Percentiles rank a stretch among this genome's conserved stretches.
Evolutionary conservation across 306 rosid genomes (phyloP).

Genomic region (Lotus japonicus): DNA sequence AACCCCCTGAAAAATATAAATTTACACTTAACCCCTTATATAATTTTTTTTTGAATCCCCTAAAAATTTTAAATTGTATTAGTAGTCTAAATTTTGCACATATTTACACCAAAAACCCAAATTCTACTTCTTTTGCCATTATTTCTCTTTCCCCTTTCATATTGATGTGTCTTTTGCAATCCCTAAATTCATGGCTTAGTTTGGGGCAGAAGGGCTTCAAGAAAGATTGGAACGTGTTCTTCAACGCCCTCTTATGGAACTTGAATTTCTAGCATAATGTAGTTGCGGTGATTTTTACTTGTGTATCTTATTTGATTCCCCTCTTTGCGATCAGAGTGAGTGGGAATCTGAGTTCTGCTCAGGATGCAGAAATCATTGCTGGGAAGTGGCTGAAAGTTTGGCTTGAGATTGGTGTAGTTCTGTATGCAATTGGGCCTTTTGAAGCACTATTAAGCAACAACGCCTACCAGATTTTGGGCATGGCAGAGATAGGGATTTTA

Average conservation of each 20-base stretch:
- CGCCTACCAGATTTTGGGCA: conserved; percentile 56
- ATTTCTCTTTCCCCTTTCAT: conserved; percentile 23
- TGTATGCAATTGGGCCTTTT: conserved; percentile 48
- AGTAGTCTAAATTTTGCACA: too few relatives aligned
- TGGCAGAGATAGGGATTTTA: conserved; percentile 56
- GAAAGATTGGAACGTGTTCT: conserved; percentile 32
- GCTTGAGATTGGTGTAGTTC: conserved; percentile 48
- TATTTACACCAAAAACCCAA: too few relatives aligned
- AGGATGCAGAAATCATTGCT: conserved; percentile 46
- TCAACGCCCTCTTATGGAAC: conserved; percentile 33
- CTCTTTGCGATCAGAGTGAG: conserved; percentile 26
- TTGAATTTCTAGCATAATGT: conserved; percentile 36
- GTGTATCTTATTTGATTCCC: conserved; percentile 31
- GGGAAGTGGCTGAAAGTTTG: conserved; percentile 49
- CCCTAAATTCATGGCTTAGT: conserved; percentile 31
- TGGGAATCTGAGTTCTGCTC: conserved; percentile 40
- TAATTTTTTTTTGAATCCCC: too few relatives aligned
- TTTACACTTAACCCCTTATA: too few relatives aligned
- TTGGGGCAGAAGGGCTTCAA: conserved; percentile 28
- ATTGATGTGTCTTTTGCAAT: conserved; percentile 23
- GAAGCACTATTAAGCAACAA: conserved; percentile 64
- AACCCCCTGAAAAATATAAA: too few relatives aligned
- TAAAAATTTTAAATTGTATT: too few relatives aligned
- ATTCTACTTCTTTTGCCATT: not conserved
- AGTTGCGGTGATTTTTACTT: conserved; percentile 26